Evolutionary conservation across 2,329 filamentous ascomycete species (phyloP).

Genomic region (Fusarium incarnatum): DNA sequence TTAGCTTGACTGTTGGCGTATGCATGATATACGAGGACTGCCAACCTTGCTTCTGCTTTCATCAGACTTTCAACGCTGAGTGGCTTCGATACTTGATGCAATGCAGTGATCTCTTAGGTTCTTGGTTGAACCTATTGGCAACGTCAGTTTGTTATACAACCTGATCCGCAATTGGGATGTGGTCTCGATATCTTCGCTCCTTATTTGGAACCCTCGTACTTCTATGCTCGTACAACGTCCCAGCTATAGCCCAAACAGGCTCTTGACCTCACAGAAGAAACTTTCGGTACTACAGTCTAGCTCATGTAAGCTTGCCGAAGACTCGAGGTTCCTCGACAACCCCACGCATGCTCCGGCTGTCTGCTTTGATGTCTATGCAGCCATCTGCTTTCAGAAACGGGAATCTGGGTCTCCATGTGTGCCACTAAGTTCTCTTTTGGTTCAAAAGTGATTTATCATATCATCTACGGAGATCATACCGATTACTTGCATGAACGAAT

Average conservation of each 20-base stretch:
- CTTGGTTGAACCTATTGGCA: background rate
- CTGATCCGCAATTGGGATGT: background rate
- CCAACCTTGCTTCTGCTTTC: background rate
- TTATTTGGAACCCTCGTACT: background rate
- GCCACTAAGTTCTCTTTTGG: constrained; percentile 8
- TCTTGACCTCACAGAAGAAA: background rate
- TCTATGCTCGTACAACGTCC: constrained; percentile 1
- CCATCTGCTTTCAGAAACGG: constrained; percentile 32
- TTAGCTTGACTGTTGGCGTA: background rate
- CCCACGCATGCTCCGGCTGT: constrained; percentile 30
- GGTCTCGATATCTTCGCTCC: background rate
- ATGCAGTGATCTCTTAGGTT: background rate
- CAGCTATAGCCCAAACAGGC: background rate
- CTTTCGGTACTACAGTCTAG: background rate
- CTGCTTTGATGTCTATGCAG: constrained; percentile 39
- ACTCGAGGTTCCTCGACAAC: constrained; percentile 12
- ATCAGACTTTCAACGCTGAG: background rate
- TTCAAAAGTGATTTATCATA: constrained; percentile 19
- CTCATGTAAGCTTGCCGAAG: constrained; percentile 12
- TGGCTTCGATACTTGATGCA: background rate
- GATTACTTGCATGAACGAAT: constrained; percentile 19
- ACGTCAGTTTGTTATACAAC: background rate
- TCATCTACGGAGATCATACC: background rate
- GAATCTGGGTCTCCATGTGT: constrained; percentile 1
- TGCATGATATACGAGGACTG: background rate